A percentile compares a stretch with the other conserved stretches of the same genome.
Evolutionary conservation across 805 yeast species (phyloP).

Genomic region (Cyberlindnera americana): DNA sequence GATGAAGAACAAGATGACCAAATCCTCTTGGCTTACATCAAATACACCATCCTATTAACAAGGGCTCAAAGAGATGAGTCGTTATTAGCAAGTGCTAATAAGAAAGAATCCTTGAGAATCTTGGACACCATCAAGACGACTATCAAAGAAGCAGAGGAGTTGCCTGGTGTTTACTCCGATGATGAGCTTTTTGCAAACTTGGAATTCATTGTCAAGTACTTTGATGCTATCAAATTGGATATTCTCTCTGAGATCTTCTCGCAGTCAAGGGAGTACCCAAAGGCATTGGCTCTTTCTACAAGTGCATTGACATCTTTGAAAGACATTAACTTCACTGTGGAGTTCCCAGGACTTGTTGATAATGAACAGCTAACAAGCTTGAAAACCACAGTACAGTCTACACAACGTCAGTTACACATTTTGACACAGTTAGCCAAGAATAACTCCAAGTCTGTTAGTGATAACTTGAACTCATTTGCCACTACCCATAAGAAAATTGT

Average conservation of each 20-base stretch:
- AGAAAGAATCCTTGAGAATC: slow-evolving; percentile 35
- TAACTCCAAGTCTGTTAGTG: slow-evolving; percentile 27
- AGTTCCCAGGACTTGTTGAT: slow-evolving; percentile 33
- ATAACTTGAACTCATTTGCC: slow-evolving; percentile 14
- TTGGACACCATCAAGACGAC: slow-evolving; percentile 45
- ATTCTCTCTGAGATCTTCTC: slow-evolving; percentile 45
- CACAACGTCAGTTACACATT: slow-evolving; percentile 36
- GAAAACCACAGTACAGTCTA: slow-evolving; percentile 14
- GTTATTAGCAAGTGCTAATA: slow-evolving; percentile 22
- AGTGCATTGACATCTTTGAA: slow-evolving; percentile 26
- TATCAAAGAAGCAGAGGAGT: slow-evolving; percentile 58
- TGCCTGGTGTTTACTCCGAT: slow-evolving; percentile 92
- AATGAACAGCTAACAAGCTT: slow-evolving; percentile 32
- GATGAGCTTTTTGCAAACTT: slow-evolving; percentile 60
- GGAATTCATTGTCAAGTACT: slow-evolving; percentile 45
- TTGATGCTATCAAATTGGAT: slow-evolving; percentile 39
- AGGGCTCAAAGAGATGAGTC: slow-evolving; percentile 68
- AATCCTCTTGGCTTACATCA: slow-evolving; percentile 70
- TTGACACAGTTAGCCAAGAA: slow-evolving; percentile 39
- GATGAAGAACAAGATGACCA: slow-evolving; percentile 58
- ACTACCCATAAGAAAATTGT: slow-evolving; percentile 26
- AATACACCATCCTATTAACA: slow-evolving; percentile 60
- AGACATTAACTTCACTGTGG: slow-evolving; percentile 11
- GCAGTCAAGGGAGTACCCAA: slow-evolving; percentile 36
- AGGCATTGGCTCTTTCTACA: slow-evolving; percentile 44